A percentile compares a stretch with the other conserved stretches of the same genome.
Conservation (phyloP, 1,284 basidiomycete genomes). For the Trametes versicolor region DNA sequence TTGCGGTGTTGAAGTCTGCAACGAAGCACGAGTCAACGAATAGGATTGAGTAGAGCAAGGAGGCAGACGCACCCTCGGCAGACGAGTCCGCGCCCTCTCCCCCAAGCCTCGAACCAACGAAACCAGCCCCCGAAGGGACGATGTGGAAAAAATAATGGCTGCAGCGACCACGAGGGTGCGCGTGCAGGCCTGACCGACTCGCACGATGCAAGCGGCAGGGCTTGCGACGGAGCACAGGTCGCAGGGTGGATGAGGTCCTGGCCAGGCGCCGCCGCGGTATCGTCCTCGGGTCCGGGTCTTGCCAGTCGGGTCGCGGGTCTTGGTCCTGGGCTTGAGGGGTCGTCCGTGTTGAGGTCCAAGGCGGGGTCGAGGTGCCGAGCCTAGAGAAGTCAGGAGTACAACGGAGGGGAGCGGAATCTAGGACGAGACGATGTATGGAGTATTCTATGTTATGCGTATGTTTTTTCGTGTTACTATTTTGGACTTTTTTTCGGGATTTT, state of each 20-base stretch:
- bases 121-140: slow-evolving; percentile 1
- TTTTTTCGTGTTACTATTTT: neutral
- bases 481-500: neutral
- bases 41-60: too few relatives aligned
- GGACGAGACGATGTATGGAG: neutral
- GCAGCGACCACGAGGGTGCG: slow-evolving; percentile 1
- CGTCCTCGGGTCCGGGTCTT: neutral
- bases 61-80: too few relatives aligned
- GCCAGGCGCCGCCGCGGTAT: neutral
- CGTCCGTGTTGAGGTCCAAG: neutral
- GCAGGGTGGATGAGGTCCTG: neutral
- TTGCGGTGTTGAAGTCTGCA: too few relatives aligned
- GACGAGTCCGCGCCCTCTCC: too few relatives aligned
- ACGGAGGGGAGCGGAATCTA: neutral
- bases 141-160: neutral
- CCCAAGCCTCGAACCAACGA: neutral
- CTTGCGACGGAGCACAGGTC: neutral
- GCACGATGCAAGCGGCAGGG: neutral
- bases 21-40: too few relatives aligned
- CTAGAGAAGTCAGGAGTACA: neutral
- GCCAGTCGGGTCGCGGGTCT: too few relatives aligned
- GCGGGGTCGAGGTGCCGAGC: neutral
- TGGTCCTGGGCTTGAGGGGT: too few relatives aligned
- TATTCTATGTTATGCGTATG: too few relatives aligned
- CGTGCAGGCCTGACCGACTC: neutral